phyloP scores from a whole-genome alignment of 1,284 basidiomycete species.

The Pterula multifida region DNA sequence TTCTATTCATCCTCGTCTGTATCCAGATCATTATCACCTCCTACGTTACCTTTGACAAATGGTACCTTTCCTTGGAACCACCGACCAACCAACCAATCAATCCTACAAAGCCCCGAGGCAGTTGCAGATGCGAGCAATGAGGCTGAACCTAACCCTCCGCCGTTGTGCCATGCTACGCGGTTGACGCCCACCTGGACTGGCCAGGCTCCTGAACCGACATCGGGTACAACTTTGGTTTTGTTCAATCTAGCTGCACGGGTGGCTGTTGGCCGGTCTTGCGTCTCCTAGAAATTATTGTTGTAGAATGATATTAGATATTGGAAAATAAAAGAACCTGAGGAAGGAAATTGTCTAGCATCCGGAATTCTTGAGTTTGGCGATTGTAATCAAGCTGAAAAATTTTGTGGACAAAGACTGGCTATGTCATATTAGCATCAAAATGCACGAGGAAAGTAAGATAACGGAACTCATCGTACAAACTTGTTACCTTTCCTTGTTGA shows the following conservation, averaged over 20 bases:
- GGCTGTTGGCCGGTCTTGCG: constrained; percentile 37
- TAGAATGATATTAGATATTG: background rate
- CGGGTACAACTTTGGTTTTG: constrained; percentile 18
- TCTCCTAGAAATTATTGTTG: constrained; percentile 30
- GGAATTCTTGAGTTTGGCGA: constrained; percentile 53
- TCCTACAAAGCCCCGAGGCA: constrained; percentile 72
- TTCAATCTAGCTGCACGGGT: constrained; percentile 20
- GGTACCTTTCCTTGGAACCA: constrained; percentile 53
- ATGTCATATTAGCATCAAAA: background rate
- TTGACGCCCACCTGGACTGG: constrained; percentile 63
- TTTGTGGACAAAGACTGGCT: constrained; percentile 72
- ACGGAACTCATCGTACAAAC: constrained; percentile 33
- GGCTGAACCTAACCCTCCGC: constrained; percentile 53
- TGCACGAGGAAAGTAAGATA: constrained; percentile 1
- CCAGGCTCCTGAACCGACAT: constrained; percentile 56
- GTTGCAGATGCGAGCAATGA: constrained; percentile 68
- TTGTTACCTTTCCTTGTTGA: constrained; percentile 55
- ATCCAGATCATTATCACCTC: background rate
- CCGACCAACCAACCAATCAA: constrained; percentile 66
- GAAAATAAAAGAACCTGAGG: constrained; percentile 43
- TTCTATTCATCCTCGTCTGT: background rate
- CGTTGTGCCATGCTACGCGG: constrained; percentile 69
- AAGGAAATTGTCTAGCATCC: constrained; percentile 77
- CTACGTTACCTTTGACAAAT: constrained; percentile 25
- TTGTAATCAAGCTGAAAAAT: constrained; percentile 84